Evolutionary conservation across 805 yeast genomes (phyloP).

Genomic region (Kodamaea leandrae): DNA sequence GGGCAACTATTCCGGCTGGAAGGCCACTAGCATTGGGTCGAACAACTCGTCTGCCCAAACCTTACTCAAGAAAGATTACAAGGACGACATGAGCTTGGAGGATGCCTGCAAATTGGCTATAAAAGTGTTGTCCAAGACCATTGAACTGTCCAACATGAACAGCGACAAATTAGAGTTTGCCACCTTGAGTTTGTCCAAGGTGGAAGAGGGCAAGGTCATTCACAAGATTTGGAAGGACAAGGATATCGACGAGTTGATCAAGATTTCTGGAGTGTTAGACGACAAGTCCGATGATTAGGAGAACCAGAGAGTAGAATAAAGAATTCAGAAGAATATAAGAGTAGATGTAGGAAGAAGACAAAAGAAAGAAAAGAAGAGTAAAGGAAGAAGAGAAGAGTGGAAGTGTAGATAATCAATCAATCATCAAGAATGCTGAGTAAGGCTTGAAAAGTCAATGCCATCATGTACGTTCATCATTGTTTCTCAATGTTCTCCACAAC

Average conservation of each 20-base stretch:
- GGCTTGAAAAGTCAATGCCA: too few species aligned
- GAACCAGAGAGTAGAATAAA: neutral
- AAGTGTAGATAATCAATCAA: too few species aligned
- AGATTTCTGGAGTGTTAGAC: constrained; percentile 66
- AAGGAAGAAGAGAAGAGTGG: too few species aligned
- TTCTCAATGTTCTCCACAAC: too few species aligned
- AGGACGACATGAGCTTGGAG: constrained; percentile 66
- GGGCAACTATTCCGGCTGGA: constrained; percentile 98
- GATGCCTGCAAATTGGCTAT: constrained; percentile 87
- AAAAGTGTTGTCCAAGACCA: constrained; percentile 89
- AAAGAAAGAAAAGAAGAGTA: neutral
- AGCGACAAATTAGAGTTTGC: constrained; percentile 93
- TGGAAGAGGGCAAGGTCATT: constrained; percentile 48
- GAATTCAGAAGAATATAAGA: neutral
- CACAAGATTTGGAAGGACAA: constrained; percentile 78
- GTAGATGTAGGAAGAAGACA: neutral
- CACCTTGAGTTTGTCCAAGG: constrained; percentile 55
- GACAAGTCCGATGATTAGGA: constrained; percentile 27
- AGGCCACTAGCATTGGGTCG: constrained; percentile 95
- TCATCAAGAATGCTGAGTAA: too few species aligned
- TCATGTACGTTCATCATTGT: too few species aligned
- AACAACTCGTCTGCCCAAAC: constrained; percentile 97
- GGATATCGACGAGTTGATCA: constrained; percentile 73
- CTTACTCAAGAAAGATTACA: constrained; percentile 89
- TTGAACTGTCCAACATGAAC: constrained; percentile 81